Conservation (phyloP, 2,329 filamentous ascomycete genomes). For the Ophioceras dolichostomum region DNA sequence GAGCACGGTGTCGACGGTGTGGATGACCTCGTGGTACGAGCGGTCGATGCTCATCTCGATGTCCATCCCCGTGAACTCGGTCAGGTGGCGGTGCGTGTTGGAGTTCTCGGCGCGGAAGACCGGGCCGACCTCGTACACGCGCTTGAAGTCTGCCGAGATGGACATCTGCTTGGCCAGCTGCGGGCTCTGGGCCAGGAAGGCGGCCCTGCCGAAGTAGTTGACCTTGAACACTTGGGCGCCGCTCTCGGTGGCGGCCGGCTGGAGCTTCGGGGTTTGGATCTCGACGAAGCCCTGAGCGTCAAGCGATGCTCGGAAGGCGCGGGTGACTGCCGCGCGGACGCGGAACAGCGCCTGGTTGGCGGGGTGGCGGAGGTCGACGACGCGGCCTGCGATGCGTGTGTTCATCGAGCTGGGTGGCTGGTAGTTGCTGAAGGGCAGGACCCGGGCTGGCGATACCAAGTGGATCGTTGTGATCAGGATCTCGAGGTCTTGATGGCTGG, state of each 20-base stretch:
- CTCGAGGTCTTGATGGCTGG: conserved; percentile 65
- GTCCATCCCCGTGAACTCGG: conserved; percentile 88
- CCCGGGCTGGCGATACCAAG: conserved; percentile 36
- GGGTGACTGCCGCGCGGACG: conserved; percentile 68
- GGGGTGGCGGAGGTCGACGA: conserved; percentile 77
- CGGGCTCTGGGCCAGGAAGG: conserved; percentile 83
- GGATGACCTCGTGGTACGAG: conserved; percentile 80
- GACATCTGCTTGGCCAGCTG: conserved; percentile 90
- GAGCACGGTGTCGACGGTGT: conserved; percentile 67
- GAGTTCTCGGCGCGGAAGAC: conserved; percentile 94
- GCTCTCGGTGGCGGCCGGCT: conserved; percentile 81
- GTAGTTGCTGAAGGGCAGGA: conserved; percentile 39
- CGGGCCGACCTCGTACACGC: conserved; percentile 76
- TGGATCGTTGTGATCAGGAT: conserved; percentile 50
- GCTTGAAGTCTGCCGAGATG: conserved; percentile 78
- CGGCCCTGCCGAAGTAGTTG: conserved; percentile 78
- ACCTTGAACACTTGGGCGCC: conserved; percentile 86
- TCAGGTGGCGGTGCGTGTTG: conserved; percentile 88
- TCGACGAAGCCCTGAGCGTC: conserved; percentile 74
- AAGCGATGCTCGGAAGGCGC: conserved; percentile 65
- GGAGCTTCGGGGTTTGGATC: conserved; percentile 87
- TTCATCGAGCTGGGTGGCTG: conserved; percentile 45
- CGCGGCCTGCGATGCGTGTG: conserved; percentile 64
- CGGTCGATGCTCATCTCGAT: conserved; percentile 84
- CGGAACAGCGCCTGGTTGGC: conserved; percentile 81